Evolutionary conservation across 305 asterid species (phyloP).

Genomic region (Plantago rigida): DNA sequence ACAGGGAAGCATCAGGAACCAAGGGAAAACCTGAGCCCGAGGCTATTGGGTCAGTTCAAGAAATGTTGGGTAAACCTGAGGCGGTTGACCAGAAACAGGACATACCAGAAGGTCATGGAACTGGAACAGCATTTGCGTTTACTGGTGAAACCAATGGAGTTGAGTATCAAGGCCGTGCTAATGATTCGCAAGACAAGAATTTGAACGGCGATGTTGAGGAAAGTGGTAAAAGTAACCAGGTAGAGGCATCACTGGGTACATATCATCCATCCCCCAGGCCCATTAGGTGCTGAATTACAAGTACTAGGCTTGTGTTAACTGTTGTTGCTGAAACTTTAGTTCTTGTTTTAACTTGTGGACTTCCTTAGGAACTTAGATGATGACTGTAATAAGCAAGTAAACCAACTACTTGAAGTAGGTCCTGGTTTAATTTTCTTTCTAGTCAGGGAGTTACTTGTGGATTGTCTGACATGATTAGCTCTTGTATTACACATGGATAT

Average conservation of each 20-base stretch:
- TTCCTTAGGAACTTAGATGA: neutral
- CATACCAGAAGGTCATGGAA: neutral
- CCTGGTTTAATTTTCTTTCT: too few relatives aligned
- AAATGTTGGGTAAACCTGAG: neutral
- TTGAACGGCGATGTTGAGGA: neutral
- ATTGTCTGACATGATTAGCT: too few relatives aligned
- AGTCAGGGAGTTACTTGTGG: too few relatives aligned
- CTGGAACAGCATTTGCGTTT: too few relatives aligned
- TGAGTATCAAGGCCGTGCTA: neutral
- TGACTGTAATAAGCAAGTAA: too few relatives aligned
- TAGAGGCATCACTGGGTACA: neutral
- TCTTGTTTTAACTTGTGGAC: neutral
- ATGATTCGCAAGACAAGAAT: neutral
- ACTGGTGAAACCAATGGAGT: neutral
- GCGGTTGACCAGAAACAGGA: neutral
- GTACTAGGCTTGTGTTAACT: slow-evolving; percentile 1
- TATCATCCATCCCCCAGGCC: slow-evolving; percentile 8
- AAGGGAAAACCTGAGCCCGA: too few relatives aligned
- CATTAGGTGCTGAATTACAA: neutral
- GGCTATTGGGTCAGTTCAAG: neutral
- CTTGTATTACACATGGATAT: too few relatives aligned
- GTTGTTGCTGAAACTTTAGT: neutral
- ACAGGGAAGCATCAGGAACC: too few relatives aligned
- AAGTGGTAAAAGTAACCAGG: slow-evolving; percentile 4
- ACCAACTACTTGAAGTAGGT: neutral